Evolutionary conservation across 306 rosid genomes (phyloP).

Genomic region (Prunus padus): DNA sequence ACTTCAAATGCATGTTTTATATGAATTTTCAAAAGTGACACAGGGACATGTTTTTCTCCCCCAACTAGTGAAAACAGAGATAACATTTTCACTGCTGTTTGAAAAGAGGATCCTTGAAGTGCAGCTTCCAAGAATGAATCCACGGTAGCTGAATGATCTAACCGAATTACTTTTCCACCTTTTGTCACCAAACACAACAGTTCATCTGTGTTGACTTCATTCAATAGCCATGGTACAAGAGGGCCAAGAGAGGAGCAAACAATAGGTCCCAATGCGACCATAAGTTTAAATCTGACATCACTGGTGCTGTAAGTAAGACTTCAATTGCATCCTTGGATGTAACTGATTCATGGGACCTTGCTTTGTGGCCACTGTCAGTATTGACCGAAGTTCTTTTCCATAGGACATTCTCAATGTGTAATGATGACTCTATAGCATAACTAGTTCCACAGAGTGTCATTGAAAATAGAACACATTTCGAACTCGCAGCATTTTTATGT

Average conservation of each 20-base stretch:
- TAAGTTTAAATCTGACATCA: conserved; percentile 74
- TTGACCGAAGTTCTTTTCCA: conserved; percentile 33
- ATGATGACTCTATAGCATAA: conserved; percentile 37
- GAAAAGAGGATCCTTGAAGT: conserved; percentile 71
- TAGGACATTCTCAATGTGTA: conserved; percentile 33
- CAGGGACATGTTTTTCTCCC: conserved; percentile 66
- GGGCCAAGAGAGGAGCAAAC: conserved; percentile 87
- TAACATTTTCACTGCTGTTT: conserved; percentile 65
- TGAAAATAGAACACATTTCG: conserved; percentile 71
- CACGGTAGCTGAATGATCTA: conserved; percentile 70
- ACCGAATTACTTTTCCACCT: conserved; percentile 72
- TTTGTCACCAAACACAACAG: conserved; percentile 75
- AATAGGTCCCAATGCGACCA: conserved; percentile 93
- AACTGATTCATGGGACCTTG: conserved; percentile 33
- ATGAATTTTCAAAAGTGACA: conserved; percentile 76
- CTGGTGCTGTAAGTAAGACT: conserved; percentile 66
- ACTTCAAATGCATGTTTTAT: conserved; percentile 70
- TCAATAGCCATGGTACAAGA: conserved; percentile 68
- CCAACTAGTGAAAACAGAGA: conserved; percentile 69
- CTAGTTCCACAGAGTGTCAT: conserved; percentile 48
- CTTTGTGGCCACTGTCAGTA: conserved; percentile 26
- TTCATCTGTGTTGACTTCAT: conserved; percentile 61
- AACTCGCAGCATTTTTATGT: conserved; percentile 40
- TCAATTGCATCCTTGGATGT: conserved; percentile 61
- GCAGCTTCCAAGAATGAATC: conserved; percentile 88